Percentiles rank a stretch among this genome's conserved stretches.
These are phyloP conservation scores for Mytilinidion resinicola DNA, from an alignment of 495 filamentous ascomycete genomes.

Conservation along the genomic window DNA sequence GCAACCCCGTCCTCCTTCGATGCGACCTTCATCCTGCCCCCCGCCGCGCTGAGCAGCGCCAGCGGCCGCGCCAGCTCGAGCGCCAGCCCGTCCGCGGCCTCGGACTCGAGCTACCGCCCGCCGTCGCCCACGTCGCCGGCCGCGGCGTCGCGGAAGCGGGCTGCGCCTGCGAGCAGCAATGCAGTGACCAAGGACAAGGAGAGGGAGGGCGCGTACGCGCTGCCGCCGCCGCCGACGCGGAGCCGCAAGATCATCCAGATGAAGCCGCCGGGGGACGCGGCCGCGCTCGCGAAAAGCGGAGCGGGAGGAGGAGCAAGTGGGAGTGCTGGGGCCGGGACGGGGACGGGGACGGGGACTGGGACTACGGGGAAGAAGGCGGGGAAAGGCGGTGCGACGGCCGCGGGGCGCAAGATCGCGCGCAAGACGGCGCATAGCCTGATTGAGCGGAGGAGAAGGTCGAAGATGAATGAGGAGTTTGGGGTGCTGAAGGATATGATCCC, in stretches of 20 bases:
- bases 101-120: slow-evolving; percentile 46
- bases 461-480: slow-evolving; percentile 99
- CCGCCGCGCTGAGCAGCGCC: slow-evolving; percentile 59
- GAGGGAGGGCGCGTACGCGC: slow-evolving; percentile 46
- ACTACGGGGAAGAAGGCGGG: slow-evolving; percentile 62
- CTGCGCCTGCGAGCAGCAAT: slow-evolving; percentile 23
- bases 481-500: slow-evolving; percentile 94
- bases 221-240: slow-evolving; percentile 87
- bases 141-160: slow-evolving; percentile 39
- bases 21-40: slow-evolving; percentile 69
- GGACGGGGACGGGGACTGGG: slow-evolving; percentile 27
- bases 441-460: slow-evolving; percentile 80
- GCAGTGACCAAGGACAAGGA: slow-evolving; percentile 32
- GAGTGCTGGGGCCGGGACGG: neutral
- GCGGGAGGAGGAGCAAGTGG: neutral
- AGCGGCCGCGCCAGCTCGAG: slow-evolving; percentile 39
- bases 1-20: slow-evolving; percentile 48
- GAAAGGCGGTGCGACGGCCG: slow-evolving; percentile 51
- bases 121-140: slow-evolving; percentile 54
- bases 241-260: slow-evolving; percentile 97
- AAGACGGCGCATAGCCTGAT: slow-evolving; percentile 97
- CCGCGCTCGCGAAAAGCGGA: slow-evolving; percentile 29
- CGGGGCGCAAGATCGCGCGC: slow-evolving; percentile 84
- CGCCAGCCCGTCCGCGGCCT: slow-evolving; percentile 39
- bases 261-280: slow-evolving; percentile 54